These are phyloP conservation scores for Puccinia polysora DNA, from an alignment of 1,284 basidiomycete species.

Conservation along the genomic window DNA sequence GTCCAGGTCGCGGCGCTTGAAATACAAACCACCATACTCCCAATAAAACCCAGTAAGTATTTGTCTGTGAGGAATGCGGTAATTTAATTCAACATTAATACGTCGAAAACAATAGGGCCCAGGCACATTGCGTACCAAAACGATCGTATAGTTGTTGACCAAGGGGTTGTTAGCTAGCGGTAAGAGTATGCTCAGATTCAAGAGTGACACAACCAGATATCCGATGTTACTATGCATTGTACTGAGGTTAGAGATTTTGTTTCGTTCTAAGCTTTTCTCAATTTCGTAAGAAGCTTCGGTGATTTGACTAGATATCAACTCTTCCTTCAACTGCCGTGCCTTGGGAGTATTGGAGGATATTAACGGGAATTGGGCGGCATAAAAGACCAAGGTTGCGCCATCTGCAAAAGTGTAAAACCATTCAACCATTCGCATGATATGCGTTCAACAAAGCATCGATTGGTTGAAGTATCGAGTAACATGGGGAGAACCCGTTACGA, in stretches of 20 bases:
- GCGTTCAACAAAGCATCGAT: too few species aligned
- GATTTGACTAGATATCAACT: conserved; percentile 3
- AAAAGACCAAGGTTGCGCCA: conserved; percentile 42
- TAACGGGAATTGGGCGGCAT: conserved; percentile 37
- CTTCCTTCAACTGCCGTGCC: not conserved
- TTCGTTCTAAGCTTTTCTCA: conserved; percentile 23
- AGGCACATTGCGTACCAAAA: conserved; percentile 22
- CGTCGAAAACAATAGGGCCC: not conserved
- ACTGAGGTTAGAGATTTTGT: conserved; percentile 35
- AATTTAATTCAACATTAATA: not conserved
- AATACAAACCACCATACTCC: conserved; percentile 44
- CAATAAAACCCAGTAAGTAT: conserved; percentile 32
- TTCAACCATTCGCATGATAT: too few species aligned
- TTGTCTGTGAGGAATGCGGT: conserved; percentile 10
- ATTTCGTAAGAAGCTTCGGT: conserved; percentile 4
- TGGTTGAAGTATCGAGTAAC: too few species aligned
- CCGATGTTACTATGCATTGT: conserved; percentile 41
- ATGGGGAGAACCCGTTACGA: not conserved
- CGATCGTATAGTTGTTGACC: conserved; percentile 39
- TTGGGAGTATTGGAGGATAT: conserved; percentile 25
- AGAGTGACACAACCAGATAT: conserved; percentile 14
- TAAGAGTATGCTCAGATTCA: conserved; percentile 32
- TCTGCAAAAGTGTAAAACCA: conserved; percentile 18
- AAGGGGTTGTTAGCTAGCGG: conserved; percentile 25
- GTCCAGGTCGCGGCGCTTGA: conserved; percentile 33